Evolutionary conservation across 2,329 filamentous ascomycete species (phyloP), one percentile per base, ranked within the genome.

Genomic region (Phaeoacremonium minimum): DNA sequence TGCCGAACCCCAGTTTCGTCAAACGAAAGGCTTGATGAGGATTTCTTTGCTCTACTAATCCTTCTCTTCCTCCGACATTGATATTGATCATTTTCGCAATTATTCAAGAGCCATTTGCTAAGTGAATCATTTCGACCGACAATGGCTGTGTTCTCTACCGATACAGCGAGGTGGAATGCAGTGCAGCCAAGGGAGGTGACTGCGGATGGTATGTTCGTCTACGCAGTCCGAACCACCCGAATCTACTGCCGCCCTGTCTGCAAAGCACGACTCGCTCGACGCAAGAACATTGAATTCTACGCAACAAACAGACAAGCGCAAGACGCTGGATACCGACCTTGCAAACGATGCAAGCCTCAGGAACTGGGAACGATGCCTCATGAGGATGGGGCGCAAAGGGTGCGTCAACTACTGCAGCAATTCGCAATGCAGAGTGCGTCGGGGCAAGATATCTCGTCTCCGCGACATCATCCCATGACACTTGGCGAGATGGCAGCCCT

Each of bases 241-340:
- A 63, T 70, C 40, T 83, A 77, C 56, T 83, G 79, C 52, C 69
- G 77, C 2, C 77, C 78, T 2, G 75, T 68, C 15, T 83, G 79
- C 51, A 70, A 72, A 13, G 75, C 75, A 3, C 69, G 79, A 0
- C 68, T 82, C 11, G 76, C 80, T 2, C 69, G 77, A 3, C 69
- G 77, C 31, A 71, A 75, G 33, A 83, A 83, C 33, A 68, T 82
- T 4, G 53, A 57, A 2, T 83, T 80, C 55, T 78, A 68, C 54
- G 51, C 65, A 13, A 64, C 58, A 0, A 49, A 63, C 0, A 41
- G 50, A 1, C 61, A 69, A 18, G 79, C 79, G 2, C 56, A 58
- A 29, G 44, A 46, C 1, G 66, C 57, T 6, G 69, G 76, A 2
- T 81, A 68, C 48, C 63, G 76, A 16, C 58, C 77, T 0, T 82